Base-by-base conservation (phyloP, 441 rosid genomes). In the Geranium incanum region DNA sequence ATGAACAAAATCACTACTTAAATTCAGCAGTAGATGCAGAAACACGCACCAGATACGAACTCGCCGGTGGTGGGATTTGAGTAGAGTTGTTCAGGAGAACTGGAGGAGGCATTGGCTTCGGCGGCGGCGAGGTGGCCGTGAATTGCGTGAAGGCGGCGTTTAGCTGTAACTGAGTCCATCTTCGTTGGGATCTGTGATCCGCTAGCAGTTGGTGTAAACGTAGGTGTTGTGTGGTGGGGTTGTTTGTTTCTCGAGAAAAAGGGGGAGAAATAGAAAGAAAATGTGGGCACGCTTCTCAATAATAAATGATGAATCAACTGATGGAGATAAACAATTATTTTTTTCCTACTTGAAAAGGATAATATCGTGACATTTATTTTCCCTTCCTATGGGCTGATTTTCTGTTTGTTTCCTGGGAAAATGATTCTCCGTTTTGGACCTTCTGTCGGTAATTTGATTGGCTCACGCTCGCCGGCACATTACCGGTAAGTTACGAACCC, bases 131-230 rank as follows among this genome's bases (percentile, higher is more conserved):
- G 88, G 79, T 93, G 99, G 72, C 76, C 81, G 71, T 81, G 77
- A 66, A 95, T 84, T 74, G 96, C 83, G 45, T 81, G 71, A 68
- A 95, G 76, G 69, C 99, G 98, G 74, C 95, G 98, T 74, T 87
- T 90, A 76, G 91, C 89, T 19, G 82, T 1, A 36, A 87, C 45
- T 7, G 86, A 84, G 74, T 84, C 89, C 87, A 84, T 84, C 36
- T 62, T 28, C 36, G 36, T 62, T 8, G 23, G 0, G 36, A 28
- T 9, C n/a, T 28, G 9, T 3, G 66, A 21, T 18, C 9, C 1
- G 11, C 57, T 48, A 48, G 57, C 57, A 48, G 5, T 48, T 48
- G 57, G 57, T 28, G 16, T 3, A 9, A 50, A 13, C 5, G 11
- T 2, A 50, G 57, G 15, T 50, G 5, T 9, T 50, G 4, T 4